Conservation (phyloP, 345 rosid species). For the Arabis hirsuta region DNA sequence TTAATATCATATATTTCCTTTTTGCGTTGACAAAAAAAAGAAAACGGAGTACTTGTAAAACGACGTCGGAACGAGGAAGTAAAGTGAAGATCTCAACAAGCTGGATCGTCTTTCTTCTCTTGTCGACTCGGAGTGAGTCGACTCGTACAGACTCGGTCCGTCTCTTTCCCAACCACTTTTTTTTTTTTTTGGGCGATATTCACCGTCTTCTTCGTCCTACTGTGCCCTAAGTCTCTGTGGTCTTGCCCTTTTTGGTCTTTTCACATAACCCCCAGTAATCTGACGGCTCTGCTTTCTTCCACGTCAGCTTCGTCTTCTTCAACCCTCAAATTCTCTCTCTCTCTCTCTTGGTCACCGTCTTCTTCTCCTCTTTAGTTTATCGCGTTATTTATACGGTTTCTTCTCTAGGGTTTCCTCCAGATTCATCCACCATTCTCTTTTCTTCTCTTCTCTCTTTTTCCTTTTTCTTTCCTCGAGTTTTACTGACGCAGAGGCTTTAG, state of each 20-base stretch:
- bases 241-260: constrained; percentile 74
- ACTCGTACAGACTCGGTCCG: constrained; percentile 38
- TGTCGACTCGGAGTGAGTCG: constrained; percentile 34
- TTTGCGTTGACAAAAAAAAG: no score
- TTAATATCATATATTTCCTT: no score
- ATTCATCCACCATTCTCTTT: constrained; percentile 31
- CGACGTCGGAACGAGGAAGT: constrained; percentile 27
- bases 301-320: constrained; percentile 94
- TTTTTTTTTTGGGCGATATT: neutral
- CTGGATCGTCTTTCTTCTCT: constrained; percentile 33
- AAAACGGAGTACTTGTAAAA: neutral
- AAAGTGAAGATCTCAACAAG: neutral
- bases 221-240: constrained; percentile 42
- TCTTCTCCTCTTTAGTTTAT: constrained; percentile 40
- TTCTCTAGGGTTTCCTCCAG: constrained; percentile 64
- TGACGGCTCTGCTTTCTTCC: constrained; percentile 60
- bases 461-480: neutral
- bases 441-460: neutral
- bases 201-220: constrained; percentile 43
- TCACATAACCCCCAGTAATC: constrained; percentile 49
- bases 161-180: constrained; percentile 16
- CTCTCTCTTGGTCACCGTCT: constrained; percentile 46
- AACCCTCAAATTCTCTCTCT: constrained; percentile 42
- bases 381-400: constrained; percentile 37
- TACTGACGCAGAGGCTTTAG: constrained; percentile 27